Evolutionary conservation across 805 yeast genomes (phyloP).

Genomic region (Yarrowia yakushimensis): DNA sequence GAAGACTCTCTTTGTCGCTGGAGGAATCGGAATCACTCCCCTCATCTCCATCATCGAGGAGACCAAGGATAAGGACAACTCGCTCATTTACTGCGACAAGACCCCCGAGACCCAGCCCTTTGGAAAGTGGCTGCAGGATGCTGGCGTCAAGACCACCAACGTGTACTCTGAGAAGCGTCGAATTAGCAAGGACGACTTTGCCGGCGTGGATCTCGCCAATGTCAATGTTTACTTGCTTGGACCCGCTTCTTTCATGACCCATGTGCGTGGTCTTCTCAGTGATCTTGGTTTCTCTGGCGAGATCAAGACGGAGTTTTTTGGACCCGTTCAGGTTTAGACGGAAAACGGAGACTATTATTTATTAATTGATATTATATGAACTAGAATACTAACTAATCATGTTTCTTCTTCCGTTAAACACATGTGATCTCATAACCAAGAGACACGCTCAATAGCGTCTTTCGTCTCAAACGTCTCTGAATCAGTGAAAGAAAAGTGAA

Average conservation of each 20-base stretch:
- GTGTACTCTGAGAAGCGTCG: conserved; percentile 19
- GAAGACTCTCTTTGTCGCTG: conserved; percentile 48
- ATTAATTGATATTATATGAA: no score
- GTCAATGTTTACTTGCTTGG: conserved; percentile 23
- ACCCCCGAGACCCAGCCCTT: conserved; percentile 21
- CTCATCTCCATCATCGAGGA: conserved; percentile 50
- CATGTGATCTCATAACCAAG: no score
- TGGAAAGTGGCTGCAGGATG: conserved; percentile 3
- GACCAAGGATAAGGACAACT: conserved; percentile 36
- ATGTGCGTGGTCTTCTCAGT: background rate
- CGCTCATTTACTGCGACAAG: conserved; percentile 33
- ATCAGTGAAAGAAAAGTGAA: no score
- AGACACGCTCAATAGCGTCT: no score
- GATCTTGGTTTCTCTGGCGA: conserved; percentile 9
- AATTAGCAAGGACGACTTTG: conserved; percentile 21
- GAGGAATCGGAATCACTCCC: conserved; percentile 72
- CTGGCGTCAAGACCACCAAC: conserved; percentile 21
- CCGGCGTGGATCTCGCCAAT: background rate
- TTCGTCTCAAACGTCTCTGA: no score
- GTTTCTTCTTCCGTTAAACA: no score
- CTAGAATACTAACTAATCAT: no score
- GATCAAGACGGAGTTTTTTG: conserved; percentile 22
- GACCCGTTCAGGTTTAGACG: conserved; percentile 14
- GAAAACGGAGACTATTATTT: no score
- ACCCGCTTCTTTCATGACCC: conserved; percentile 20